A percentile compares a stretch with the other conserved stretches of the same genome.
These are phyloP conservation scores for Ustilago tritici DNA, from an alignment of 1,284 basidiomycete species.

Conservation along the genomic window DNA sequence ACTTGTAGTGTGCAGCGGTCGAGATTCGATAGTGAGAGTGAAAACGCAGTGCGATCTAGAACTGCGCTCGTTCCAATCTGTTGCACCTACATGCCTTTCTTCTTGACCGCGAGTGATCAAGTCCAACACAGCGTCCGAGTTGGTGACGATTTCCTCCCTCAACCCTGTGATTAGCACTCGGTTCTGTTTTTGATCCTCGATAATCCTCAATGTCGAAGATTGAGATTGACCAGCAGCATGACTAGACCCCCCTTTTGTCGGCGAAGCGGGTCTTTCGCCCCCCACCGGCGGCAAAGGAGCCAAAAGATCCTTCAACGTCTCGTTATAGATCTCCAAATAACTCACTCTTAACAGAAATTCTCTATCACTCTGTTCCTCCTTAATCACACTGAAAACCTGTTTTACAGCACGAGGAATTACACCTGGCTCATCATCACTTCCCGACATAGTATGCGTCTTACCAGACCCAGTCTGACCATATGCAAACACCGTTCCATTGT, in stretches of 20 bases:
- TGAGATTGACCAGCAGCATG: constrained; percentile 18
- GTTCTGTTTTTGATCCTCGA: constrained; percentile 69
- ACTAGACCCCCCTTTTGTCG: constrained; percentile 24
- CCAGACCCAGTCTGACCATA: constrained; percentile 82
- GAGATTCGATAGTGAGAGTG: constrained; percentile 71
- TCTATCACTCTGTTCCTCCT: constrained; percentile 65
- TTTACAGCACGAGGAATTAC: constrained; percentile 91
- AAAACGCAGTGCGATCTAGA: constrained; percentile 88
- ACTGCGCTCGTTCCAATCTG: constrained; percentile 96
- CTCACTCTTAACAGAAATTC: constrained; percentile 73
- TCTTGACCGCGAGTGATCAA: constrained; percentile 87
- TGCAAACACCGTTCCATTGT: constrained; percentile 93
- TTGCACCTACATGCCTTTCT: constrained; percentile 88
- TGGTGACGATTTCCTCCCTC: constrained; percentile 73
- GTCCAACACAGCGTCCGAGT: constrained; percentile 72
- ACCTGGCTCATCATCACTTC: constrained; percentile 85
- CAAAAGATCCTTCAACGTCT: constrained; percentile 73
- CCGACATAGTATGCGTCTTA: constrained; percentile 85
- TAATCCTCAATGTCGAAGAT: constrained; percentile 51
- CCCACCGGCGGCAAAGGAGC: constrained; percentile 45
- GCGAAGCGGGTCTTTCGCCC: constrained; percentile 40
- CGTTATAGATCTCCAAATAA: constrained; percentile 76
- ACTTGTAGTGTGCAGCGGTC: constrained; percentile 8
- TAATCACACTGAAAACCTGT: constrained; percentile 72
- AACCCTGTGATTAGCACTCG: constrained; percentile 72